Evolutionary conservation across 306 rosid genomes (phyloP), one percentile per base, ranked within the genome.

Genomic region (Canavalia gladiata): DNA sequence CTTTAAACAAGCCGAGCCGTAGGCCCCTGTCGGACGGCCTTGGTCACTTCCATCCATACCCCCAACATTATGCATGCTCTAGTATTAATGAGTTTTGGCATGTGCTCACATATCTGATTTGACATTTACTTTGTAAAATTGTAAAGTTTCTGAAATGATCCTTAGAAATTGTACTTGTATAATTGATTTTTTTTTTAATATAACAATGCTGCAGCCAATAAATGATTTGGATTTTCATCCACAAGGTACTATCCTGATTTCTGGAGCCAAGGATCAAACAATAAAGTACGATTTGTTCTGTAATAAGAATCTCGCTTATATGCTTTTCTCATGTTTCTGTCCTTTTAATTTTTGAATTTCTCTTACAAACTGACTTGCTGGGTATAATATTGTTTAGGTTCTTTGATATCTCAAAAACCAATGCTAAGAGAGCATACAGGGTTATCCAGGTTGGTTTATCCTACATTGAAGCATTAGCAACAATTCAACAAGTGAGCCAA

Each of bases 191-290:
- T 57, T 33, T 35, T 33, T 12, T 18, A 9, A 46, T 11, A 2
- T 68, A 46, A 74, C 68, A 59, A 81, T 76, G 72, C 59, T 87
- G 94, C 97, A 92, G 98, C 98, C 98, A 63, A 82, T 91, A 79
- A 92, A 92, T 89, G 98, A 92, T 87, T 75, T 95, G 87, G 98
- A 95, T 89, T 95, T 95, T 86, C 95, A 95, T 88, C 97, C 98
- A 2, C 97, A 95, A 82, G 90, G 88, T 86, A 73, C 91, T 68
- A 83, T 92, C 83, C 85, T 95, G 83, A 84, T 91, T 87, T 90
- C 98, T 33, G 97, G 95, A 68, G 90, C 98, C 78, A 95, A 95
- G 87, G 98, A 95, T 79, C 90, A 89, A 66, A 89, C 98, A 67
- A 95, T 95, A 86, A 95, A 89, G 98, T 91, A 89, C 4, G 92